Base-by-base conservation (phyloP, 345 rosid genomes). In the Gossypioides kirkii region DNA sequence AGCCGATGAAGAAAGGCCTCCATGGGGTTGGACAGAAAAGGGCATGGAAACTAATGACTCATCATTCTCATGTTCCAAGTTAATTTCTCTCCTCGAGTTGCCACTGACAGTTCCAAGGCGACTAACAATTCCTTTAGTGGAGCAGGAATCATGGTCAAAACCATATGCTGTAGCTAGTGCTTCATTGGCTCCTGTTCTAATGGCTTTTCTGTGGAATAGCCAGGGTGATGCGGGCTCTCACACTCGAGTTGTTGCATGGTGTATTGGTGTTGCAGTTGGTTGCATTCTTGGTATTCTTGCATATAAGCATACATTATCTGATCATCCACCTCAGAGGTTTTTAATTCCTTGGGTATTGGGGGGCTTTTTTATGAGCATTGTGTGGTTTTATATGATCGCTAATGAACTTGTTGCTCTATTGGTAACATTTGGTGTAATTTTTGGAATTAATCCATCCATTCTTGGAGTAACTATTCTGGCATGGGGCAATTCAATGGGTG, bases 401-500 rank as follows among this genome's bases (percentile, higher is more conserved):
- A 91, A 87, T 20, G 98, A 94, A 78, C 98, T 94, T 3, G 98
- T 94, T 36, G 89, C 97, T 32, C 79, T 94, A 47, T 77, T 94
- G 43, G 91, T 91, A n/a, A 83, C 92, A 36, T 84, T 91, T 46
- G 97, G 97, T 58, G 71, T 80, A 20, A 83, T 91, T 11, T 83
- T 87, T 10, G 84, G 87, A 49, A 86, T 91, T 71, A 88, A 83
- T 77, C 97, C 98, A 18, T 88, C 98, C 22, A 84, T 94, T 77
- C 94, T 94, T 25, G 97, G 91, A 17, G 58, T 91, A 79, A 94
- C 97, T 23, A 92, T 94, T 18, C 80, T 94, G 61, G 97, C 98
- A 2, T 94, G 97, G 98, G 97, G 96, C 22, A 91, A 91, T 74
- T 91, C 98, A 25, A 91, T 91, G 96, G 98, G 98, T 11, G 97